Evolutionary conservation across 2,329 filamentous ascomycete genomes (phyloP).

Genomic region (Rutstroemia sp.): DNA sequence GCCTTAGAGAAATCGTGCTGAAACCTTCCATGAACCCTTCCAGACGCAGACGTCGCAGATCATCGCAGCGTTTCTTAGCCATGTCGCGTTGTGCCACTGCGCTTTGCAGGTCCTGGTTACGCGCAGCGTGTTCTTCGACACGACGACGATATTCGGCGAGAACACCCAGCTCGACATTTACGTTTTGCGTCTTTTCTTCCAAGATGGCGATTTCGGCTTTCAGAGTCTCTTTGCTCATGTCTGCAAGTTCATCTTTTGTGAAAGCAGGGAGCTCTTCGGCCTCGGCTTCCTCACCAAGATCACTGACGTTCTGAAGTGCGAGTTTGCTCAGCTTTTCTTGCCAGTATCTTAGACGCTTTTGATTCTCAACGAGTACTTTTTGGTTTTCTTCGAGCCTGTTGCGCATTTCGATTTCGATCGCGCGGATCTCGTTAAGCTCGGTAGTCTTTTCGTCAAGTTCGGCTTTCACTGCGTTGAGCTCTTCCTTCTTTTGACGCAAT

Average conservation of each 20-base stretch:
- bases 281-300: slow-evolving; percentile 50
- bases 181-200: slow-evolving; percentile 73
- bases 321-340: slow-evolving; percentile 84
- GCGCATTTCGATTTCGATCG: slow-evolving; percentile 92
- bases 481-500: slow-evolving; percentile 70
- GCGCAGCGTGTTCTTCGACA: slow-evolving; percentile 72
- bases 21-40: slow-evolving; percentile 99
- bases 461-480: slow-evolving; percentile 70
- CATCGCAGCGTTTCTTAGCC: slow-evolving; percentile 87
- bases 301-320: slow-evolving; percentile 70
- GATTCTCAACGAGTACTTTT: slow-evolving; percentile 78
- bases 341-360: slow-evolving; percentile 80
- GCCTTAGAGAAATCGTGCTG: slow-evolving; percentile 80
- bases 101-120: slow-evolving; percentile 74
- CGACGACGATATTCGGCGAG: slow-evolving; percentile 82
- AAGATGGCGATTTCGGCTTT: slow-evolving; percentile 59
- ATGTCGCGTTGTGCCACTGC: slow-evolving; percentile 73
- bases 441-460: slow-evolving; percentile 80
- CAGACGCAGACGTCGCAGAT: slow-evolving; percentile 79
- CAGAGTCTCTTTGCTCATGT: slow-evolving; percentile 57
- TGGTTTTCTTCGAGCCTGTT: slow-evolving; percentile 97
- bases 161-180: slow-evolving; percentile 81
- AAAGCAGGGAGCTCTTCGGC: slow-evolving; percentile 66
- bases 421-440: slow-evolving; percentile 82
- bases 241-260: slow-evolving; percentile 62